These are phyloP conservation scores for Saturnispora zaruensis DNA, from an alignment of 805 yeast species.

Conservation along the genomic window DNA sequence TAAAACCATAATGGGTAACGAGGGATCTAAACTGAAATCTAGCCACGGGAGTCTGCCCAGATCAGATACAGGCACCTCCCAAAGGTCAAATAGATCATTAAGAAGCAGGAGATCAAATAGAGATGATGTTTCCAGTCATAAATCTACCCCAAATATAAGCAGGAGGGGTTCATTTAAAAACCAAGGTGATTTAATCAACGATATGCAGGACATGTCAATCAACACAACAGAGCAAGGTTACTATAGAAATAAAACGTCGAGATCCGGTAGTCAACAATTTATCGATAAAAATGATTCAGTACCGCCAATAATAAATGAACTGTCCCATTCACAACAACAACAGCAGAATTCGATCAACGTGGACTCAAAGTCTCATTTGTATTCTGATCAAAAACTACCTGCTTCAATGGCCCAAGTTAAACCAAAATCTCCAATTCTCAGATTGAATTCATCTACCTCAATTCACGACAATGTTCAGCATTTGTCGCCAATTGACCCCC, in stretches of 20 bases:
- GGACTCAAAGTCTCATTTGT: constrained; percentile 6
- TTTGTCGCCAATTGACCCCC: constrained; percentile 11
- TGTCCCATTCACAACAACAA: neutral
- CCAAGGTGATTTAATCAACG: constrained; percentile 16
- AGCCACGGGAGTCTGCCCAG: constrained; percentile 21
- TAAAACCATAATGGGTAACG: constrained; percentile 25
- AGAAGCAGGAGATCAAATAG: constrained; percentile 23
- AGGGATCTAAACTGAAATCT: constrained; percentile 26
- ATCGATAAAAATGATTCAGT: neutral
- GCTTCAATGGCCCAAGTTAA: constrained; percentile 29
- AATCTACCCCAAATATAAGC: constrained; percentile 21
- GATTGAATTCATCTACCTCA: constrained; percentile 27
- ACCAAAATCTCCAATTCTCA: constrained; percentile 28
- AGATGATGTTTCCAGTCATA: constrained; percentile 17
- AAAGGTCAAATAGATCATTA: constrained; percentile 24
- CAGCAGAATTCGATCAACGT: constrained; percentile 5
- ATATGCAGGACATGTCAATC: constrained; percentile 13
- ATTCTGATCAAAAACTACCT: constrained; percentile 19
- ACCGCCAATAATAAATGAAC: neutral
- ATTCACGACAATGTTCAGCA: constrained; percentile 15
- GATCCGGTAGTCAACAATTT: constrained; percentile 1
- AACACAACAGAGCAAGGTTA: constrained; percentile 18
- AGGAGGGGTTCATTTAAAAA: constrained; percentile 22
- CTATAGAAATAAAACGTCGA: constrained; percentile 15
- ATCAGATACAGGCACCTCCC: constrained; percentile 27